Evolutionary conservation across 2,329 filamentous ascomycete genomes (phyloP), one percentile per base, ranked within the genome.

Genomic region (Penicillium psychrosexuale): DNA sequence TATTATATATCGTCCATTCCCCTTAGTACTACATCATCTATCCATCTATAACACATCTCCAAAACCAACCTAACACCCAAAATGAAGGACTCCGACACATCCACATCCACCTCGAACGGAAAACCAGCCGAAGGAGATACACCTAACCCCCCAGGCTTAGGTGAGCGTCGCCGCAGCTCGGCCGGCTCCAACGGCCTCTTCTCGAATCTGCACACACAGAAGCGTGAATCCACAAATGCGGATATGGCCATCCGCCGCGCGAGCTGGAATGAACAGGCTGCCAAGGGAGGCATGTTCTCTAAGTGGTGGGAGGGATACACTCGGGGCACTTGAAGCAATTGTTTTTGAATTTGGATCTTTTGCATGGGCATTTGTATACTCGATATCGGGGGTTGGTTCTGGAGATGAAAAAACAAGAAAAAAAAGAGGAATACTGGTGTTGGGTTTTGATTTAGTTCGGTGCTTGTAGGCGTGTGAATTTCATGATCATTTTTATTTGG

Each of bases 261-360:
- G 22, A 78, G 74, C 56, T 80, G 75, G 66, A 70, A 69, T 47
- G 78, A 80, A n/a, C 75, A 78, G 69, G 64, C 67, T 49, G 65
- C 71, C 8, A 61, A 68, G 28, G 63, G 68, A 0, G 75, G 75
- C 0, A 66, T 76, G 45, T 66, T 77, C 34, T 66, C 67, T 3
- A 69, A 68, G 56, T 69, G 70, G 71, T 78, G 76, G 76, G 61
- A 76, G 58, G 69, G 63, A n/a, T 74, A 73, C 64, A 73, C 67
- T 51, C 62, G 69, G 55, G 67, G 68, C 45, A 57, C 17, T 39
- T 40, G 28, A 7, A 44, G 15, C 28, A 45, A 12, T 45, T 33
- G 11, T 30, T 31, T 15, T 2, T 15, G 8, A 11, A 11, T n/a
- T 27, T 19, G 13, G 2, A 13, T 15, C 27, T 27, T 22, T 2